Evolutionary conservation across 306 rosid species (phyloP).

Genomic region (Amphicarpaea edgeworthii): DNA sequence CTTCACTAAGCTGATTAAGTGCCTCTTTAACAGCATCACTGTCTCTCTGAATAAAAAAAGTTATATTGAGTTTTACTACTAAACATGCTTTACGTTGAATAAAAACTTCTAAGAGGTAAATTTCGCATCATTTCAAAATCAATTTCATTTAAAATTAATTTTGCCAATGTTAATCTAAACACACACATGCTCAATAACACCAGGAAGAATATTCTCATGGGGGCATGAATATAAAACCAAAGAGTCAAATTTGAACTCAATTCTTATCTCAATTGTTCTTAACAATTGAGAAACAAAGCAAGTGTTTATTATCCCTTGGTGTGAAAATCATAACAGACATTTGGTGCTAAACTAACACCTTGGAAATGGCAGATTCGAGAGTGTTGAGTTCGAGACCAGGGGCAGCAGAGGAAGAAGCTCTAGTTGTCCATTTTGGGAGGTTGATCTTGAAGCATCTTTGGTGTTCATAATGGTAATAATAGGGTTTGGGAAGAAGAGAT

Average conservation of each 20-base stretch:
- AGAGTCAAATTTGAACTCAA: not conserved
- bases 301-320: not conserved
- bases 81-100: too few species aligned
- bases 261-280: not conserved
- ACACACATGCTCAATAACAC: not conserved
- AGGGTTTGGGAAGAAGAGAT: slow-evolving; percentile 40
- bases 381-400: slow-evolving; percentile 78
- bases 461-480: slow-evolving; percentile 21
- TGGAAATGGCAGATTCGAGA: slow-evolving; percentile 78
- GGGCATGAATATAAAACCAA: not conserved
- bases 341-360: slow-evolving; percentile 52
- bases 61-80: too few species aligned
- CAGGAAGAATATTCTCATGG: not conserved
- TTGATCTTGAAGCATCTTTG: slow-evolving; percentile 41
- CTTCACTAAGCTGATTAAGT: slow-evolving; percentile 77
- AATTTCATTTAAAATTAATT: too few species aligned
- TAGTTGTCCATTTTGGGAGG: slow-evolving; percentile 50
- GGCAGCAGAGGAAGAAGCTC: slow-evolving; percentile 72
- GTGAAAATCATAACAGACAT: not conserved
- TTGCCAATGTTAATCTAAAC: too few species aligned
- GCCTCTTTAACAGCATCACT: slow-evolving; percentile 83
- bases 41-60: too few species aligned
- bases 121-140: too few species aligned
- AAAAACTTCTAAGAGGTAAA: too few species aligned
- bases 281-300: not conserved